A percentile compares a stretch with the other conserved stretches of the same genome.
Evolutionary conservation across 768 basidiomycete genomes (phyloP).

Genomic region (Tylopilus cervinicoccineus): DNA sequence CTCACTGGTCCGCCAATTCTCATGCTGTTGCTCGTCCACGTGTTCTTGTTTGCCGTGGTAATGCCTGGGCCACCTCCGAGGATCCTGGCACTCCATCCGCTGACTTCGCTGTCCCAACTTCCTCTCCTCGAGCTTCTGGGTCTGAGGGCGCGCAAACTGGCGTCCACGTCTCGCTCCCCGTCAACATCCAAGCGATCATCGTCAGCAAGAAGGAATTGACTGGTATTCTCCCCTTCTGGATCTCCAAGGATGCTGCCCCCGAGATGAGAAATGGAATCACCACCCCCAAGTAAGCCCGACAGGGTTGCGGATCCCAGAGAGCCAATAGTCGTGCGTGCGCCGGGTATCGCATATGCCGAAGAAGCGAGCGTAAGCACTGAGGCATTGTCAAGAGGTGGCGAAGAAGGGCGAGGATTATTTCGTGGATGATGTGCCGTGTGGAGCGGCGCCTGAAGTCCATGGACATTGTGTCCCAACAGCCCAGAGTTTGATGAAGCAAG

Average conservation of each 20-base stretch:
- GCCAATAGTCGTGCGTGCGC: conserved; percentile 45
- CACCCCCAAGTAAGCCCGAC: conserved; percentile 47
- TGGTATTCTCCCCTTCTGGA: conserved; percentile 53
- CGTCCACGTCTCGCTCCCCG: conserved; percentile 66
- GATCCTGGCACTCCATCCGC: conserved; percentile 80
- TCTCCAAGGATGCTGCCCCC: conserved; percentile 59
- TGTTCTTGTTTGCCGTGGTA: conserved; percentile 49
- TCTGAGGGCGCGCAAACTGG: conserved; percentile 85
- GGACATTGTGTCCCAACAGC: conserved; percentile 25
- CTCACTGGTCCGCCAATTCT: conserved; percentile 53
- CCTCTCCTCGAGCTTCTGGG: conserved; percentile 82
- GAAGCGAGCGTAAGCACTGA: conserved; percentile 91
- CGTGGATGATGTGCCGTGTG: conserved; percentile 92
- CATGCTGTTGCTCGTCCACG: conserved; percentile 59
- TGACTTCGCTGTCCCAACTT: conserved; percentile 90
- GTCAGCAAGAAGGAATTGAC: conserved; percentile 63
- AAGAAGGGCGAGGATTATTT: conserved; percentile 91
- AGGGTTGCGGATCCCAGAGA: conserved; percentile 42
- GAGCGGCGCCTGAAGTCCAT: conserved; percentile 69
- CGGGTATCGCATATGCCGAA: conserved; percentile 80
- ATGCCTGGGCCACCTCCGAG: conserved; percentile 44
- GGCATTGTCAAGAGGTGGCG: conserved; percentile 88
- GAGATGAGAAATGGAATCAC: conserved; percentile 69
- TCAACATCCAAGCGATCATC: conserved; percentile 55
- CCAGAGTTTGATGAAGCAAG: conserved; percentile 28